Evolutionary conservation across 73 alveolate genomes (phyloP), one percentile per base, ranked within the genome.

Genomic region (Paramecium biaurelia): DNA sequence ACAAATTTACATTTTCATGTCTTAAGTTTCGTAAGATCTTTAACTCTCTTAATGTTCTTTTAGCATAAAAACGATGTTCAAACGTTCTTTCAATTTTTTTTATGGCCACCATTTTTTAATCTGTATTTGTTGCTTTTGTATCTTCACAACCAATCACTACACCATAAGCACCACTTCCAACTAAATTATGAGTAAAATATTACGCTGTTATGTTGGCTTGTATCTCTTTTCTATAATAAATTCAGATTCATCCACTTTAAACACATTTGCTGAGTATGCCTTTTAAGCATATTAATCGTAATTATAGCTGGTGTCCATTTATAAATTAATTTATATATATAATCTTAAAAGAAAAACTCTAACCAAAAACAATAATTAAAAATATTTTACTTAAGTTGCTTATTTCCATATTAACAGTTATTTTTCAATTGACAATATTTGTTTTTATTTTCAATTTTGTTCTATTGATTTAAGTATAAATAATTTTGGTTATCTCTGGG

Each of bases 71-170:
- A 4, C 89, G 70, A 79, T 95, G 98, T 42, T 95, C 95, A 49
- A 95, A 95, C 26, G 98, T 96, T 58, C 92, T 92, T 57, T 95
- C 98, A 35, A 95, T 93, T 47, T 95, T 95, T 85, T 95, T 95
- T 12, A 95, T 93, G 24, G 97, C 98, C 18, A 47, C 59, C 58
- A 59, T 90, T 26, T 93, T 93, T 47, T 67, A 34, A 8, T 89
- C 94, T 21, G 82, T 15, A n/a, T 7, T 21, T 2, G 42, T 11
- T 21, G 95, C 92, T 26, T 85, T 47, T 23, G 21, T 21, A 37
- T 92, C 95, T 18, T 70, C 92, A n/a, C 92, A 93, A 8, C 84
- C 92, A 20, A 85, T 85, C 20, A 92, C 95, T 5, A 88, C 57
- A 15, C 95, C 95, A 76, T 92, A 92, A 14, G 95, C 95, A 23